Conservation (phyloP, 2,329 filamentous ascomycete species). For the Herpotrichia juniperi region DNA sequence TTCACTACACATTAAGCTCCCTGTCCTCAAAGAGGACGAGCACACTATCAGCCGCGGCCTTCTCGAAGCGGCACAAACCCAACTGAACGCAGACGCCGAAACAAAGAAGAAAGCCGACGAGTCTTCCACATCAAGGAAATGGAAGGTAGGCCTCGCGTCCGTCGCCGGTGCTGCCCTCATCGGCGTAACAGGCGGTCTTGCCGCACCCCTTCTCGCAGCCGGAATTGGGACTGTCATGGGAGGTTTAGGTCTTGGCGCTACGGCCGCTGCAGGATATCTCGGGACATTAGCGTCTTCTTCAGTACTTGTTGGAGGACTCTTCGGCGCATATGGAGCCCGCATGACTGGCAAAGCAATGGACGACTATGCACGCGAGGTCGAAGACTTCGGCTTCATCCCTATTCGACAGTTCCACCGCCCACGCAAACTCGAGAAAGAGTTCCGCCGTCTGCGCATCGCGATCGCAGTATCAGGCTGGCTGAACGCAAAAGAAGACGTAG, state of each 20-base stretch:
- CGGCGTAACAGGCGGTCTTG: constrained; percentile 79
- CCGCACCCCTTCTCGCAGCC: constrained; percentile 76
- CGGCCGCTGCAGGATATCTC: constrained; percentile 77
- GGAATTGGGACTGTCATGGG: constrained; percentile 81
- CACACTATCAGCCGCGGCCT: constrained; percentile 75
- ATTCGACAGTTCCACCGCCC: constrained; percentile 55
- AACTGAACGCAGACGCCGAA: constrained; percentile 79
- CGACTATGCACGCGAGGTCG: constrained; percentile 81
- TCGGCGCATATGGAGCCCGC: constrained; percentile 86
- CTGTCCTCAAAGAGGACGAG: constrained; percentile 73
- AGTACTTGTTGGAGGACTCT: constrained; percentile 80
- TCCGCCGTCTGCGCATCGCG: constrained; percentile 70
- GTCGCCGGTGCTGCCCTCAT: constrained; percentile 88
- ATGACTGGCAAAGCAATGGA: constrained; percentile 90
- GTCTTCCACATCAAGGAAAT: constrained; percentile 68
- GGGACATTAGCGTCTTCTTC: constrained; percentile 81
- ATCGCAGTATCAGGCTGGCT: constrained; percentile 86
- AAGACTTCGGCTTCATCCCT: constrained; percentile 86
- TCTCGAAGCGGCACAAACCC: constrained; percentile 70
- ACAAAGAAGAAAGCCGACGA: constrained; percentile 74
- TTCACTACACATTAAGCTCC: constrained; percentile 71
- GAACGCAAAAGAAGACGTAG: constrained; percentile 72
- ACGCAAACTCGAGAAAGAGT: constrained; percentile 57
- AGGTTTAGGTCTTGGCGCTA: constrained; percentile 75
- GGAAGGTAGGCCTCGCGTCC: constrained; percentile 85